Conservation (phyloP, 768 basidiomycete genomes). For the Termitomyces sp. region DNA sequence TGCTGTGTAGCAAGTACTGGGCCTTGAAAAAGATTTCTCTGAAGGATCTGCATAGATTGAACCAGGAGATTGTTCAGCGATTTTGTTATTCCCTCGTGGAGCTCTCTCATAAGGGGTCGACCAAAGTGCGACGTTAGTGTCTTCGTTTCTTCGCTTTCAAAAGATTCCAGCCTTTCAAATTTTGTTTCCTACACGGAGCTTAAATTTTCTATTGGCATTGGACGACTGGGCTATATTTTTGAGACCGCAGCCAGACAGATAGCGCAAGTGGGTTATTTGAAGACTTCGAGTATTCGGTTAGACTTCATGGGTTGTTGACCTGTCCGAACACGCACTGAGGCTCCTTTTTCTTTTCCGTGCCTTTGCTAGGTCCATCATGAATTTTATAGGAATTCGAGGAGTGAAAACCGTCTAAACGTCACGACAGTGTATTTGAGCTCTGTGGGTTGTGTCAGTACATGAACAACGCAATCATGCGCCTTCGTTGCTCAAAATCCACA, state of each 20-base stretch:
- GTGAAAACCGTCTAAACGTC: background rate
- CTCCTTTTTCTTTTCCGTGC: too few relatives aligned
- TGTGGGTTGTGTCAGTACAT: constrained; percentile 12
- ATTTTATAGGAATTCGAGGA: constrained; percentile 18
- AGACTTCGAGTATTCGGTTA: constrained; percentile 27
- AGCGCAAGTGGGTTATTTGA: constrained; percentile 30
- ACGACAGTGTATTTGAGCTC: background rate
- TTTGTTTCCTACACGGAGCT: background rate
- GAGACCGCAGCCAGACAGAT: constrained; percentile 30
- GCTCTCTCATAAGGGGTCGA: constrained; percentile 21
- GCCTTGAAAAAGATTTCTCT: constrained; percentile 15
- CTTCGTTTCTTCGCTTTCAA: background rate
- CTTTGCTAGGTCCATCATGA: too few relatives aligned
- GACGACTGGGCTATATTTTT: constrained; percentile 24
- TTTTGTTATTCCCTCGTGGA: constrained; percentile 24
- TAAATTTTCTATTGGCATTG: constrained; percentile 6
- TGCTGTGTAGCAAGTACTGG: constrained; percentile 29
- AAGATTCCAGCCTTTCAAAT: background rate
- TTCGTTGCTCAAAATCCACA: background rate
- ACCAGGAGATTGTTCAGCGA: constrained; percentile 32
- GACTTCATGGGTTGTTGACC: constrained; percentile 16
- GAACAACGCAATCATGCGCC: background rate
- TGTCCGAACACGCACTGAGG: too few relatives aligned
- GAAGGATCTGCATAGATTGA: constrained; percentile 22
- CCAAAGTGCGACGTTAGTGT: constrained; percentile 5